Conservation (phyloP, 1,139 yeast species). For the Pneumocystis wakefieldiae region DNA sequence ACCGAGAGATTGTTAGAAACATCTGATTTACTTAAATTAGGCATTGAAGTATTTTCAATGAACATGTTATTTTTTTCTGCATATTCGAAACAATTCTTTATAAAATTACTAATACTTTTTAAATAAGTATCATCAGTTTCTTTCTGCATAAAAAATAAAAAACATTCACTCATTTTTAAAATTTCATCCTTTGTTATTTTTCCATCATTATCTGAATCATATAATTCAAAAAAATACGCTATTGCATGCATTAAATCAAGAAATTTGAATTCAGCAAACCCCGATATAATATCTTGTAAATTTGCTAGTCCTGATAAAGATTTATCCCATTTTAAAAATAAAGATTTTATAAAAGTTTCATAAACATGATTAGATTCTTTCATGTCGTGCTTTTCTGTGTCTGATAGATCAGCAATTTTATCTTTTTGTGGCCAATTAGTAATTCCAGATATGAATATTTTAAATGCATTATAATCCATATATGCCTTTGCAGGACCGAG, state of each 20-base stretch:
- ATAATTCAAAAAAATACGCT: constrained; percentile 63
- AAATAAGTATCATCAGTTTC: constrained; percentile 31
- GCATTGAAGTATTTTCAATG: neutral
- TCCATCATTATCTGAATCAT: constrained; percentile 47
- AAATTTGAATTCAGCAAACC: constrained; percentile 54
- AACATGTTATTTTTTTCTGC: constrained; percentile 28
- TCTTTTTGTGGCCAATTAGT: constrained; percentile 47
- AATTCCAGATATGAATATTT: constrained; percentile 58
- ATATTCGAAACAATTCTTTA: constrained; percentile 79
- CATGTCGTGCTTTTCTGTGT: constrained; percentile 2
- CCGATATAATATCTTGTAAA: constrained; percentile 54
- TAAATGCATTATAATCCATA: constrained; percentile 63
- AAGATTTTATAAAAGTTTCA: constrained; percentile 42
- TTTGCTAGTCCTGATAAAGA: constrained; percentile 42
- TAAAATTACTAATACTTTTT: constrained; percentile 72
- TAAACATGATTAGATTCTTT: constrained; percentile 7
- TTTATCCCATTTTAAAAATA: constrained; percentile 60
- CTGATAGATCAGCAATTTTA: neutral
- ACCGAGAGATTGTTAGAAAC: constrained; percentile 52
- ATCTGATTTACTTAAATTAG: constrained; percentile 3
- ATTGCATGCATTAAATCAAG: constrained; percentile 66
- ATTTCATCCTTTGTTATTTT: constrained; percentile 66
- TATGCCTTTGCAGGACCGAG: constrained; percentile 39
- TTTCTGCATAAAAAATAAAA: constrained; percentile 67
- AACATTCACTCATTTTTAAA: constrained; percentile 70